Percentiles rank a stretch among this genome's conserved stretches.
Conservation (phyloP, 2,329 filamentous ascomycete genomes). For the Akanthomyces uredinophilus region DNA sequence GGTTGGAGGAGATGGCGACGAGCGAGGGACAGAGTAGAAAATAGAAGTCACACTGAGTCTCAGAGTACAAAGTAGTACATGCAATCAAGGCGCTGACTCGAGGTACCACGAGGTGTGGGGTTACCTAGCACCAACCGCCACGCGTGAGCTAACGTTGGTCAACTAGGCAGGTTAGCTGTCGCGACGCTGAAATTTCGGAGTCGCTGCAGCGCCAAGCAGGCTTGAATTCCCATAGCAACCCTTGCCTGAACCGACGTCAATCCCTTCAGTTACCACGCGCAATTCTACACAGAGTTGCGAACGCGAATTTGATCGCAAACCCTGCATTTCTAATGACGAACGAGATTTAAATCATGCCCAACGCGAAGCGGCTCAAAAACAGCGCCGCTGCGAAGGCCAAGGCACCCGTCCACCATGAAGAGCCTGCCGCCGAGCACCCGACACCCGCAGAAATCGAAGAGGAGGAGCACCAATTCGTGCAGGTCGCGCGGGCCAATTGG, state of each 20-base stretch:
- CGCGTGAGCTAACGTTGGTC: neutral
- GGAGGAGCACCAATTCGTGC: slow-evolving; percentile 66
- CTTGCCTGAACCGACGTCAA: neutral
- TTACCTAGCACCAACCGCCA: neutral
- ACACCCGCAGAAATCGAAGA: slow-evolving; percentile 65
- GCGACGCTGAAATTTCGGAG: slow-evolving; percentile 33
- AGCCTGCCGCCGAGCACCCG: slow-evolving; percentile 32
- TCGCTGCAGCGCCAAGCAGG: slow-evolving; percentile 13
- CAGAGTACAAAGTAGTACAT: neutral
- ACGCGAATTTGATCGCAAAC: neutral
- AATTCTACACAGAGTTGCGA: neutral
- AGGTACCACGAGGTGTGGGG: neutral
- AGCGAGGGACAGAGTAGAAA: neutral
- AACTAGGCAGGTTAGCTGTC: neutral
- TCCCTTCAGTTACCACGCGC: slow-evolving; percentile 4
- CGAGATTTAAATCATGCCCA: slow-evolving; percentile 42
- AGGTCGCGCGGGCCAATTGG: slow-evolving; percentile 83
- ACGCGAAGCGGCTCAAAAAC: slow-evolving; percentile 54
- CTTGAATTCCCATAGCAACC: slow-evolving; percentile 16
- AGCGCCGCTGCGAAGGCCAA: slow-evolving; percentile 39
- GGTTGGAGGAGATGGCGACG: neutral
- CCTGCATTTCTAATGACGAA: slow-evolving; percentile 10
- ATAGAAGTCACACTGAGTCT: neutral
- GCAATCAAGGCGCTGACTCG: neutral
- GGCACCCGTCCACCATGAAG: slow-evolving; percentile 32